Evolutionary conservation across 78 protist genomes (phyloP), one percentile per base, ranked within the genome.

Genomic region (Dictyostelium capitatum): DNA sequence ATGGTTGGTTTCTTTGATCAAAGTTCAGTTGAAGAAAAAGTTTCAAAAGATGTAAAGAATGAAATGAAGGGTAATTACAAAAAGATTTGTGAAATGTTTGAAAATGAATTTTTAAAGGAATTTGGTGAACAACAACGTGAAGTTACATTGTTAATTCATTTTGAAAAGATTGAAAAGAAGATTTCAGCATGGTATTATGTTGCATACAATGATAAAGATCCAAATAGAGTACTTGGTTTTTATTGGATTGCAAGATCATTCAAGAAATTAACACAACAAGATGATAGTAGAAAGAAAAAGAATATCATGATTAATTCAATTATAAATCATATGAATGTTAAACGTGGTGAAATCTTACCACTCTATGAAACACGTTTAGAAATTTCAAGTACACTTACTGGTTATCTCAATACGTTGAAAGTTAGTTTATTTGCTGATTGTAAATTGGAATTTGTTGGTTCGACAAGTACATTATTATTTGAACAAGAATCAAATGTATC

Each of bases 1-100:
- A 30, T 73, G 79, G 50, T 73, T n/a, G 79, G 79, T 46, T 73
- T 73, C 37, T 6, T 67, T 25, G 48, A 67, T 67, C 46, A 67
- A 67, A 41, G 11, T 43, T 73, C 23, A 14, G n/a, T 10, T 73
- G 43, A 37, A 37, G 75, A 67, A 2, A 70, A 19, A 1, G n/a
- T 37, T 37, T 46, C 51, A 37, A 37, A 46, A 46, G 54, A 73
- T 37, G n/a, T 73, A 10, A 37, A 73, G 9, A 56, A 23, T n/a
- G 51, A 73, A 6, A 73, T 73, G 28, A 73, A 73, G 9, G 11
- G 19, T 20, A 23, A 46, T 19, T 73, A 73, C 5, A 46, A 7
- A 10, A 32, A n/a, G 12, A 47, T 46, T 46, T 7, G 20, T 12
- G 28, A 73, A 37, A 20, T 25, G 7, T 47, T 73, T 73, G 41